Evolutionary conservation across 495 filamentous ascomycete species (phyloP).

Genomic region (Zalerion maritima): DNA sequence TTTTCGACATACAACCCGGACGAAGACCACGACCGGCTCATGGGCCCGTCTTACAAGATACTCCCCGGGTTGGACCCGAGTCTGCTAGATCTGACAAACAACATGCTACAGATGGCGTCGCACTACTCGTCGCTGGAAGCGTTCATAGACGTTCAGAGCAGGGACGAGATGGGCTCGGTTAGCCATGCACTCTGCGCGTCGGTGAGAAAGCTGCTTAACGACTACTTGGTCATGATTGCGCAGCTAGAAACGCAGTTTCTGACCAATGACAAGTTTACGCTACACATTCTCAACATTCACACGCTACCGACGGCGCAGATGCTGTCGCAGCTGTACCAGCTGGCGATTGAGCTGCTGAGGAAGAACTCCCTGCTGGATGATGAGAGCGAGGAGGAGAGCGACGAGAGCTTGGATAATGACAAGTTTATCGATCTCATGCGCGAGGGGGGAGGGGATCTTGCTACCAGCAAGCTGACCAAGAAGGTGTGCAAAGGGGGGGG

Average conservation of each 20-base stretch:
- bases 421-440: constrained; percentile 70
- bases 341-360: constrained; percentile 76
- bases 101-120: constrained; percentile 91
- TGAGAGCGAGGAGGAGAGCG: constrained; percentile 68
- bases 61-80: constrained; percentile 79
- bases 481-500: constrained; percentile 91
- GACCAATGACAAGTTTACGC: constrained; percentile 71
- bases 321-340: constrained; percentile 70
- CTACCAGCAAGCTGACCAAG: constrained; percentile 65
- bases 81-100: constrained; percentile 68
- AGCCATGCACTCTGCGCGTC: constrained; percentile 92
- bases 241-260: constrained; percentile 87
- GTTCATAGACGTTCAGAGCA: constrained; percentile 85
- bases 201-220: constrained; percentile 78
- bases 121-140: constrained; percentile 82
- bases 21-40: constrained; percentile 70
- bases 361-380: constrained; percentile 79
- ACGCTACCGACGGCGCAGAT: constrained; percentile 80
- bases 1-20: constrained; percentile 71
- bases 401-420: constrained; percentile 61
- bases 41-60: constrained; percentile 67
- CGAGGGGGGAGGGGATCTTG: constrained; percentile 69
- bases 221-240: constrained; percentile 82
- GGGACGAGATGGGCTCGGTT: constrained; percentile 88
- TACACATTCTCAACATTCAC: constrained; percentile 85